Conservation (phyloP, 2,329 filamentous ascomycete species). For the Talaromyces sp. region DNA sequence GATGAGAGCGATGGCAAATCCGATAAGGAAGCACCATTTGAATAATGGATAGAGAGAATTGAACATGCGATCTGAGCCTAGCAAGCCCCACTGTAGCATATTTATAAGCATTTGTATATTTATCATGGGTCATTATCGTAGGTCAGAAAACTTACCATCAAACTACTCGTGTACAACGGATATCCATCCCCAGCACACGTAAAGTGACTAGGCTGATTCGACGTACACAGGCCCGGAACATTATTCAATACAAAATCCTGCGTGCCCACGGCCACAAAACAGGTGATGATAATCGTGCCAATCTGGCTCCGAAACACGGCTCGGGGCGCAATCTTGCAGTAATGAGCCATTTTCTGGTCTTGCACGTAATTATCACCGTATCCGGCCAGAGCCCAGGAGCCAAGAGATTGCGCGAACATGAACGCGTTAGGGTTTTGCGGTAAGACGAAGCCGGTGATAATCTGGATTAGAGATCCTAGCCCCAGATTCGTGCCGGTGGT, state of each 20-base stretch:
- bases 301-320: constrained; percentile 10
- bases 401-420: not conserved
- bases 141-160: not conserved
- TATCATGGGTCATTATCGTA: not conserved
- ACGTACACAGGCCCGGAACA: constrained; percentile 2
- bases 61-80: not conserved
- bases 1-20: constrained; percentile 3
- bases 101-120: not conserved
- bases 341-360: constrained; percentile 10
- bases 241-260: constrained; percentile 9
- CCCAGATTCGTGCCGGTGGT: constrained; percentile 8
- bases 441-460: constrained; percentile 6
- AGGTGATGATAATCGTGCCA: constrained; percentile 6
- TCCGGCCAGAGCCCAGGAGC: constrained; percentile 5
- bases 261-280: constrained; percentile 9
- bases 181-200: constrained; percentile 9
- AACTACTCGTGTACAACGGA: constrained; percentile 7
- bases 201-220: constrained; percentile 5
- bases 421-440: not conserved
- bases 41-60: constrained; percentile 10
- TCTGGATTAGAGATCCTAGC: constrained; percentile 6
- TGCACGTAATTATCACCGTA: constrained; percentile 9
- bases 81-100: not conserved
- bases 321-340: constrained; percentile 11
- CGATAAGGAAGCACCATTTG: constrained; percentile 12